Base-by-base conservation (phyloP, 2,329 filamentous ascomycete genomes). In the Diatrype stigma region DNA sequence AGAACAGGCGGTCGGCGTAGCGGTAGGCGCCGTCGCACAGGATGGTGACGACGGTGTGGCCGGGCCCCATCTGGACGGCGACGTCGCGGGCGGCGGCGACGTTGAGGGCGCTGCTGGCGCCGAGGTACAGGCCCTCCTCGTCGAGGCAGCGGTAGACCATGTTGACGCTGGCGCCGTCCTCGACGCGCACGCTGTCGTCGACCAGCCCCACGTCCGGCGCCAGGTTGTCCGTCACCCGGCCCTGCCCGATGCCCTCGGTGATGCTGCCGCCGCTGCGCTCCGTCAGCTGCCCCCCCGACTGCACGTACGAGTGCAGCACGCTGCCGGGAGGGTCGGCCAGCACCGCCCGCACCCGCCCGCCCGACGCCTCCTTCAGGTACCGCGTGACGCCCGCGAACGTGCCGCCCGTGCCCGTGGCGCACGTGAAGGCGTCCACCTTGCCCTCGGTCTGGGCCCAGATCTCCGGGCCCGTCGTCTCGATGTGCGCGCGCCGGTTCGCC, bases 111-210 rank as follows among this genome's bases (percentile, higher is more conserved):
- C 90, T 96, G 73, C 90, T 96, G 35, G 94, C 94, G 56, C 94
- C 94, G 2, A 99, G 79, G 69, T 99, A 99, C 47, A 99, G 73
- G 2, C 94, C 94, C 69, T 99, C 94, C 72, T 97, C 91, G 64
- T 97, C 92, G 56, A 99, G 76, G 66, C 93, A 96, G 57, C 93
- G 79, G 75, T 97, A 99, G 42, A 99, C 90, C 94, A 96, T 97
- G 72, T 89, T 90, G 60, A 99, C 93, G 63, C 86, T 95, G 81
- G 96, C 92, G 75, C 94, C 91, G 67, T 99, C 94, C 54, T 84
- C 80, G 60, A 99, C 90, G 67, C 86, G 79, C 63, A 99, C 65
- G 34, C 90, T 90, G 52, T 87, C 92, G 71, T 97, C 94, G 16
- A 97, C 65, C 42, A 96, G 77, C 54, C 80, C 86, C 51, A 99